Percentiles rank a stretch among this genome's conserved stretches.
Conservation (phyloP, 2,329 filamentous ascomycete genomes). For the Epichloe bromicola region DNA sequence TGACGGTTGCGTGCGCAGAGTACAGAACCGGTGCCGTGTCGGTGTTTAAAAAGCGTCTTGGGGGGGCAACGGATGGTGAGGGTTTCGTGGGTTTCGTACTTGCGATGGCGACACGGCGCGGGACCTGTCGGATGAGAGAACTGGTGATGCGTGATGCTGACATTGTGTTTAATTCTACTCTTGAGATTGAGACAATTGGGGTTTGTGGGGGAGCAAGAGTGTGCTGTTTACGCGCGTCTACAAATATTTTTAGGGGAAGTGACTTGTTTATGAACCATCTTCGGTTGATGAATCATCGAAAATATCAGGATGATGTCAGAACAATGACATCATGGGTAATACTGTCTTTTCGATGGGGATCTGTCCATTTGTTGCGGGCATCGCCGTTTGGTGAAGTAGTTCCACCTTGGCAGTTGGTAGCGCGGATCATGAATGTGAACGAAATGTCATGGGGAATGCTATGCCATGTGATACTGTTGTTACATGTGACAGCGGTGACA, state of each 20-base stretch:
- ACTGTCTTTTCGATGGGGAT: background rate
- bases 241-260: conserved; percentile 9
- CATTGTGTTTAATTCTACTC: background rate
- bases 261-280: background rate
- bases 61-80: background rate
- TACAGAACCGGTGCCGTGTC: conserved; percentile 25
- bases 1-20: conserved; percentile 22
- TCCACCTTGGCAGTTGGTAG: too few species aligned
- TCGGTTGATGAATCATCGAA: background rate
- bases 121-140: conserved; percentile 2
- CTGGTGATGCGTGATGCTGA: conserved; percentile 1
- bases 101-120: background rate
- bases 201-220: too few species aligned
- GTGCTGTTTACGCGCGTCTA: too few species aligned
- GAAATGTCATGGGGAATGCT: too few species aligned
- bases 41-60: conserved; percentile 22
- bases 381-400: background rate
- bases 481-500: too few species aligned
- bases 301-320: background rate
- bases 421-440: too few species aligned
- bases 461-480: too few species aligned
- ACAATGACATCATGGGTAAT: background rate
- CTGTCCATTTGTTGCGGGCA: background rate
- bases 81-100: background rate
- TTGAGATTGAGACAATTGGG: too few species aligned